Percentiles rank a stretch among this genome's conserved stretches.
Conservation (phyloP, 257 asterid genomes). For the Capsicum baccatum region DNA sequence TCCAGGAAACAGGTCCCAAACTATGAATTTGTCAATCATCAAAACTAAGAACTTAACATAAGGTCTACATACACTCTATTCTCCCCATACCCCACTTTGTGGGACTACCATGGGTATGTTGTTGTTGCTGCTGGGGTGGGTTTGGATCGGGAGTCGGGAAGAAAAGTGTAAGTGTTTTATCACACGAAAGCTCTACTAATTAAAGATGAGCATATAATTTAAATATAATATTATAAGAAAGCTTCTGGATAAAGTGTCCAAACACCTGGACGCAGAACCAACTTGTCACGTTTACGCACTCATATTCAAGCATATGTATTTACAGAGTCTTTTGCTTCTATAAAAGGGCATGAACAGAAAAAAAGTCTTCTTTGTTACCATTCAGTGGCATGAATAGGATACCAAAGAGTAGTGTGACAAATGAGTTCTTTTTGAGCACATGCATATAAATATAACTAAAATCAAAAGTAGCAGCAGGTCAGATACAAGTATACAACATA, state of each 20-base stretch:
- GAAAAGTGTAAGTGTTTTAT: not conserved
- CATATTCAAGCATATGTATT: not conserved
- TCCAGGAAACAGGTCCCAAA: no score
- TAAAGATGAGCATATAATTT: slow-evolving; percentile 12
- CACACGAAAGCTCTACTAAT: not conserved
- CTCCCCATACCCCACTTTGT: no score
- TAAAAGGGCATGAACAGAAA: not conserved
- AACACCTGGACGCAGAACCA: not conserved
- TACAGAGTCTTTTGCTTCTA: not conserved
- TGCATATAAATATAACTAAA: not conserved
- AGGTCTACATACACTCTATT: no score
- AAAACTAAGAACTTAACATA: no score
- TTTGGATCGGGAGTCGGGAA: not conserved
- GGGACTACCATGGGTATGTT: no score
- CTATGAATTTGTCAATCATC: no score
- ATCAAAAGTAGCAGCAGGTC: not conserved
- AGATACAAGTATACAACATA: not conserved
- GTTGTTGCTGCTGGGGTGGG: not conserved
- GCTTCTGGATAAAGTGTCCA: not conserved
- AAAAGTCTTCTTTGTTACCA: not conserved
- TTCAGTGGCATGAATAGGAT: not conserved
- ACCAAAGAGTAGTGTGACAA: not conserved
- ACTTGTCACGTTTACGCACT: not conserved
- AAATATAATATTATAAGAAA: not conserved
- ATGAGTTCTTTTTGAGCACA: not conserved